Evolutionary conservation across 2,329 filamentous ascomycete genomes (phyloP).

Genomic region (Botrytis hyacinthi): DNA sequence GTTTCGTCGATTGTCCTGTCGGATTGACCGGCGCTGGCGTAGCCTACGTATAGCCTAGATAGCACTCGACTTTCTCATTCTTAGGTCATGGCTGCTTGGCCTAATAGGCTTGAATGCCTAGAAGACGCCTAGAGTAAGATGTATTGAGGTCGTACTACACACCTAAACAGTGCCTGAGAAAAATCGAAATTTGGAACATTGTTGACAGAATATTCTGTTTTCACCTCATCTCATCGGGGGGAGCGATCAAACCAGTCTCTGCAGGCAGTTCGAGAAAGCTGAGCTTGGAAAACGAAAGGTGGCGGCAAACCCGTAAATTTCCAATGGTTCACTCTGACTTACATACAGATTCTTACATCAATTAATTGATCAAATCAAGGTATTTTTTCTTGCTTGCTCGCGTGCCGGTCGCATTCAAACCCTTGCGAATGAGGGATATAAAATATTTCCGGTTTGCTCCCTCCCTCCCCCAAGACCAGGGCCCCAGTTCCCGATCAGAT

Average conservation of each 20-base stretch:
- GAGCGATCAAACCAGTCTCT: neutral
- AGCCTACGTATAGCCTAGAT: neutral
- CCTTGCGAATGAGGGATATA: constrained; percentile 19
- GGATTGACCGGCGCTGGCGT: constrained; percentile 2
- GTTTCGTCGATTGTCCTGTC: neutral
- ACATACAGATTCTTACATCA: constrained; percentile 13
- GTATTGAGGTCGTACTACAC: neutral
- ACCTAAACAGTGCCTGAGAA: neutral
- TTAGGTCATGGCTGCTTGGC: neutral
- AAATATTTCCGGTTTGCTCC: constrained; percentile 6
- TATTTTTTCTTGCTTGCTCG: neutral
- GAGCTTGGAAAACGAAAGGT: neutral
- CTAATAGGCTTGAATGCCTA: neutral
- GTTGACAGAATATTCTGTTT: neutral
- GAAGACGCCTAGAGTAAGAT: constrained; percentile 4
- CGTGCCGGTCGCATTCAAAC: neutral
- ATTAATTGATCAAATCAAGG: neutral
- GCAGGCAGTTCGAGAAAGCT: neutral
- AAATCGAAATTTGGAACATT: neutral
- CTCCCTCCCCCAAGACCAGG: neutral
- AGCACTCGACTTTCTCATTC: neutral
- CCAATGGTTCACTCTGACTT: constrained; percentile 8
- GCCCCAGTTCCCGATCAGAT: neutral
- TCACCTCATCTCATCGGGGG: neutral
- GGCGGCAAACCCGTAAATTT: constrained; percentile 4